phyloP scores from a whole-genome alignment of 306 rosid species.

The Begonia peltatifolia region DNA sequence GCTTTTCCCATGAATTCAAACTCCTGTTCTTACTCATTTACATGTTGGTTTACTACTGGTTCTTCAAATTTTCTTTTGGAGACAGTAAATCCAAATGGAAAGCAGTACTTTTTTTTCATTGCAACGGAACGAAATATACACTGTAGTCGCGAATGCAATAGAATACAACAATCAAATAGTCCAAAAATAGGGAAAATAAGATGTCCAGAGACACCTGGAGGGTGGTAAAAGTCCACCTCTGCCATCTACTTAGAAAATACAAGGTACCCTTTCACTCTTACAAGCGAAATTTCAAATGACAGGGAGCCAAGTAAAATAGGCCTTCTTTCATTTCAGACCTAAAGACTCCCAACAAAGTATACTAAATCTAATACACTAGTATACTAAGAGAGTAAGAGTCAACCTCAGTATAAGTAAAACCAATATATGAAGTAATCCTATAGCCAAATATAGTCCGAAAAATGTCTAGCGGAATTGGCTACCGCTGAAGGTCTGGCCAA shows the following conservation, averaged over 20 bases:
- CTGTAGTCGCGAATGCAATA: too few species aligned
- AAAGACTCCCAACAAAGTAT: constrained; percentile 30
- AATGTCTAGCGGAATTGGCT: constrained; percentile 54
- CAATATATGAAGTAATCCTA: neutral
- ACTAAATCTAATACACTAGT: constrained; percentile 66
- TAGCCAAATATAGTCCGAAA: neutral
- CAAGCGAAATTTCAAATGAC: constrained; percentile 9
- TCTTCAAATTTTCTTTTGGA: too few species aligned
- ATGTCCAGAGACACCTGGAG: constrained; percentile 24
- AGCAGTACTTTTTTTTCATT: too few species aligned
- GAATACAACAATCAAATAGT: too few species aligned
- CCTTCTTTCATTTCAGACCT: constrained; percentile 35
- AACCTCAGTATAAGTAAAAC: too few species aligned
- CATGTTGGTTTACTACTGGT: too few species aligned
- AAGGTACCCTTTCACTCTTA: constrained; percentile 18
- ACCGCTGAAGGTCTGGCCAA: constrained; percentile 86
- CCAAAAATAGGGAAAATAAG: neutral
- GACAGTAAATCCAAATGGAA: too few species aligned
- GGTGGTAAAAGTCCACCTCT: constrained; percentile 77
- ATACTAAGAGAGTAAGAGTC: constrained; percentile 41
- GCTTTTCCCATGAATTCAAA: too few species aligned
- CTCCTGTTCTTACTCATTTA: too few species aligned
- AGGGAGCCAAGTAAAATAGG: constrained; percentile 61
- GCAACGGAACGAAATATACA: too few species aligned
- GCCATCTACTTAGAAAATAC: constrained; percentile 20